Percentiles rank a stretch among this genome's conserved stretches.
phyloP scores from a whole-genome alignment of 2,329 filamentous ascomycete species.

The Magnaporthiopsis rhizophila region DNA sequence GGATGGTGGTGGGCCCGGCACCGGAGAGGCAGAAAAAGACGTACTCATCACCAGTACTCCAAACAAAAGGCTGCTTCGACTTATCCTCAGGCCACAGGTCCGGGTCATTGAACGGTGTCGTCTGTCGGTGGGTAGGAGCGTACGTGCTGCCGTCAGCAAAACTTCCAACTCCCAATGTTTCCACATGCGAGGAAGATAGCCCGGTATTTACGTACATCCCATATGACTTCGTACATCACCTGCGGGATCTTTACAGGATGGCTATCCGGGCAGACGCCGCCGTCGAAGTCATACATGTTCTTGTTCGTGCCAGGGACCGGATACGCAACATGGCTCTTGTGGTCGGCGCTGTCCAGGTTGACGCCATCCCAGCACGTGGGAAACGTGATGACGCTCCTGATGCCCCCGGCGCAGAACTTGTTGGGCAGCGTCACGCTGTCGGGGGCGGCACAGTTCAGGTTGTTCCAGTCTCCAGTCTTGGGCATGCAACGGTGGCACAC shows the following conservation, averaged over 20 bases:
- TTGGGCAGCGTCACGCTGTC: conserved; percentile 11
- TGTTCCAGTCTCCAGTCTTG: conserved; percentile 8
- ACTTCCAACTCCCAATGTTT: background rate
- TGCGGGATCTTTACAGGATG: conserved; percentile 27
- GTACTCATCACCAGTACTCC: conserved; percentile 21
- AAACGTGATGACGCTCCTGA: conserved; percentile 11
- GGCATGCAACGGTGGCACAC: conserved; percentile 9
- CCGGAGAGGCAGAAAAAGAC: background rate
- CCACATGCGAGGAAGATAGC: background rate
- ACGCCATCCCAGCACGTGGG: conserved; percentile 23
- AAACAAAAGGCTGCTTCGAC: conserved; percentile 24
- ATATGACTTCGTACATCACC: conserved; percentile 33
- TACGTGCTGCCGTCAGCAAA: background rate
- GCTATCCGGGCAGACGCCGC: conserved; percentile 20
- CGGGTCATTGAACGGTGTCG: conserved; percentile 24
- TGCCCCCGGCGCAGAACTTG: conserved; percentile 10
- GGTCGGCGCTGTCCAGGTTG: conserved; percentile 22
- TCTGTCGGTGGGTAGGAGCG: conserved; percentile 11
- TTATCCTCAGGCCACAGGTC: conserved; percentile 26
- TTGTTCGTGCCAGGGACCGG: conserved; percentile 11
- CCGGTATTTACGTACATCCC: conserved; percentile 18
- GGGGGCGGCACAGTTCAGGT: conserved; percentile 8
- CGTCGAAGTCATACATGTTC: conserved; percentile 7
- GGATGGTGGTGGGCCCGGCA: background rate
- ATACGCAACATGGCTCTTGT: conserved; percentile 24